Base-by-base conservation (phyloP, 2,329 filamentous ascomycete genomes). In the Apiospora arundinis region DNA sequence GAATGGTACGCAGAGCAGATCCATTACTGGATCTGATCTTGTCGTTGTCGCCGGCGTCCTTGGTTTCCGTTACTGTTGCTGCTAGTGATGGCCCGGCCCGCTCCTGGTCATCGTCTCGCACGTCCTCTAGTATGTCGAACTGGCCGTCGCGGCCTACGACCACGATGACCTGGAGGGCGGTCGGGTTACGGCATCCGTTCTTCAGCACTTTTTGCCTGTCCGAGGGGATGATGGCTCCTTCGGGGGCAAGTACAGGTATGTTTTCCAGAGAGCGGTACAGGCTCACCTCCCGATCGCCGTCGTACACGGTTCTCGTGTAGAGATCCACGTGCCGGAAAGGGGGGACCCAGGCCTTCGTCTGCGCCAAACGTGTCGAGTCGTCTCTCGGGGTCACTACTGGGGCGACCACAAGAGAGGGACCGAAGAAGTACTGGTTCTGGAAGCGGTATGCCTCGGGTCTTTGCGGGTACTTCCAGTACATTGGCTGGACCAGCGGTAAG, bases 371-470 rank as follows among this genome's bases (percentile, higher is more conserved):
- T 6, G 52, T 60, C 16, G 52, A 37, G 16, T 60, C 9, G 52
- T 60, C 52, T 11, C 28, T 18, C 28, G 52, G 52, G 8, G 18
- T 60, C 2, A 60, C 52, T 16, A 60, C 28, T 16, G 52, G 52
- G 16, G 52, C 52, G 6, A 60, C 52, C 6, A 60, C 1, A 16
- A 60, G 52, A 4, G 52, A 60, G 6, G 32, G 52, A 16, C 52
- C 52, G 28, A 60, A 60, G 52, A 60, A 60, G 16, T 60, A 60
- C 16, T 60, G 52, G 28, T 60, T 60, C 28, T 25, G 28, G 28
- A 37, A 60, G 3, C 28, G 28, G 16, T 60, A 60, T 4, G 52
- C 52, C 28, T 60, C 52, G 2, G 28, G 7, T 11, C 14, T 37
- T 16, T 37, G 52, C 6, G 52, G 28, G 28, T 60, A 37, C 16